Conservation (phyloP, 345 rosid species). For the Brassica cretica region DNA sequence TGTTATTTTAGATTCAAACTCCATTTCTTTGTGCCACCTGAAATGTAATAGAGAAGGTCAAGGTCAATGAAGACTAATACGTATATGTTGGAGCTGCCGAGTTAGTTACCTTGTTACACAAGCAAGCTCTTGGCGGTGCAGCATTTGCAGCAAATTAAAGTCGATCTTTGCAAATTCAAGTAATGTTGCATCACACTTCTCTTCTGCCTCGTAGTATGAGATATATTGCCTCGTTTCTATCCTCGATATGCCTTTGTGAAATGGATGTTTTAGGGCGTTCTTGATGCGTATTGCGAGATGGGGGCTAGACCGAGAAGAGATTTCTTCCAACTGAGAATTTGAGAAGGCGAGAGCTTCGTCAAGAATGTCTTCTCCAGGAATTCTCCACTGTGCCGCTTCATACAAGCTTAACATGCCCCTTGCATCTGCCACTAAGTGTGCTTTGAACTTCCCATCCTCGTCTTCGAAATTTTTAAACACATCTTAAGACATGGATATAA, state of each 20-base stretch:
- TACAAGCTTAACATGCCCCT: background rate
- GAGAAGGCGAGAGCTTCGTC: conserved; percentile 25
- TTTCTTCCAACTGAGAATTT: background rate
- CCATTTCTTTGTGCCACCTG: background rate
- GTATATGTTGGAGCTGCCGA: background rate
- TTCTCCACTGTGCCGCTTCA: background rate
- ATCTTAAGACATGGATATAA: conserved; percentile 8
- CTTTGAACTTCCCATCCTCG: background rate
- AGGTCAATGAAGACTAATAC: too few species aligned
- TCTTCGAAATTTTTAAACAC: conserved; percentile 14
- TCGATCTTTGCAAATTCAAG: background rate
- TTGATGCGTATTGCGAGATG: conserved; percentile 23
- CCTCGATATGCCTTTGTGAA: conserved; percentile 15
- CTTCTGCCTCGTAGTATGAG: background rate
- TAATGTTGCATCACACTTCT: background rate
- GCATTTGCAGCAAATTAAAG: background rate
- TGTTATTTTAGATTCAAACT: too few species aligned
- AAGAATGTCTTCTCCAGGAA: conserved; percentile 15
- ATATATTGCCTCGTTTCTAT: background rate
- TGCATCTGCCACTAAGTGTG: background rate
- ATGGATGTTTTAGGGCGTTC: conserved; percentile 24
- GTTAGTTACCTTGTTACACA: conserved; percentile 13
- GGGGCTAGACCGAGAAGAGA: background rate
- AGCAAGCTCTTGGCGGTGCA: conserved; percentile 26
- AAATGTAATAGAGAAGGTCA: background rate